Percentiles rank a stretch among this genome's conserved stretches.
Conservation (phyloP, 768 basidiomycete genomes). For the Phlebiopsis gigantea region DNA sequence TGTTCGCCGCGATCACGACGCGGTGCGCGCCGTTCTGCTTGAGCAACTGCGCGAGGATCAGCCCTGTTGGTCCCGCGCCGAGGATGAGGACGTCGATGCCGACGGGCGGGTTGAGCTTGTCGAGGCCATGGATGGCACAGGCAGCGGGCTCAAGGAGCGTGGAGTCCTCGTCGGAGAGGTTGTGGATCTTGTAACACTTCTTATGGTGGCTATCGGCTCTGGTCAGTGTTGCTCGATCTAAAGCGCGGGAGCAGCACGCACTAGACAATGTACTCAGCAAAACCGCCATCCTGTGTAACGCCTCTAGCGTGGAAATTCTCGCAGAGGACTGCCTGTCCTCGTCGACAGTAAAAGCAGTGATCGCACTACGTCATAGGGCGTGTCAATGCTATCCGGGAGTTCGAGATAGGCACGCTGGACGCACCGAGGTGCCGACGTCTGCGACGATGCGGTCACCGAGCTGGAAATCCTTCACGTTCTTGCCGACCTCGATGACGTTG, state of each 20-base stretch:
- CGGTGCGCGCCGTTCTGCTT: conserved; percentile 81
- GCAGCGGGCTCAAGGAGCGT: conserved; percentile 87
- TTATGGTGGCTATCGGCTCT: conserved; percentile 36
- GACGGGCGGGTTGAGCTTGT: conserved; percentile 78
- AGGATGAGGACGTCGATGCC: conserved; percentile 81
- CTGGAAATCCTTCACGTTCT: conserved; percentile 71
- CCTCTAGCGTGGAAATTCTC: conserved; percentile 81
- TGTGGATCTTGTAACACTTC: conserved; percentile 85
- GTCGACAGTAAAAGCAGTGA: conserved; percentile 82
- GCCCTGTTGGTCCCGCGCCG: conserved; percentile 90
- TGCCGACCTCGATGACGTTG: conserved; percentile 65
- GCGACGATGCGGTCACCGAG: conserved; percentile 76
- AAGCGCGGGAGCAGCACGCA: conserved; percentile 31
- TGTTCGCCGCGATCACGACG: conserved; percentile 84
- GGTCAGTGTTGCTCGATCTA: not conserved
- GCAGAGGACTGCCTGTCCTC: conserved; percentile 78
- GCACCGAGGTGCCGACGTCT: conserved; percentile 68
- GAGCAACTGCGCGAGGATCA: conserved; percentile 83
- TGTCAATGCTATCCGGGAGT: not conserved
- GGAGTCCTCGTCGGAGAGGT: conserved; percentile 82
- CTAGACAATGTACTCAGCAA: conserved; percentile 87
- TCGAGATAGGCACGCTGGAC: conserved; percentile 24
- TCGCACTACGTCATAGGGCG: conserved; percentile 50
- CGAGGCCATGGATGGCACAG: conserved; percentile 88
- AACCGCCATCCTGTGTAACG: conserved; percentile 78